phyloP scores from a whole-genome alignment of 768 basidiomycete genomes.

The Boletus rufocinnamomeus region DNA sequence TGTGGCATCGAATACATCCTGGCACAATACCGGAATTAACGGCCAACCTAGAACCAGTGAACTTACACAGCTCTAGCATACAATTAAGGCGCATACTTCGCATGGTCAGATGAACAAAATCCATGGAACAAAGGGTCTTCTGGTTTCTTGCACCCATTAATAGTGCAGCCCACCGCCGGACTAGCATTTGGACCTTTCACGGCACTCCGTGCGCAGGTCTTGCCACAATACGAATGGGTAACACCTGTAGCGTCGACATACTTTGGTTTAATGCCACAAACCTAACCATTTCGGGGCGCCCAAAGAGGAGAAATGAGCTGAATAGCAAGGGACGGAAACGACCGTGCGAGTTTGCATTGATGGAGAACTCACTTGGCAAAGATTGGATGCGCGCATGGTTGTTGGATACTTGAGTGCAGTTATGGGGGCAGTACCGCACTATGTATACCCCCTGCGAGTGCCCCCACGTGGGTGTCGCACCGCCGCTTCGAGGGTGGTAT shows the following conservation, averaged over 20 bases:
- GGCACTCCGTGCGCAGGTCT: slow-evolving; percentile 53
- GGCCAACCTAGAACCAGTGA: slow-evolving; percentile 44
- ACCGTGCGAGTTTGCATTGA: slow-evolving; percentile 11
- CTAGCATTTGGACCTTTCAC: slow-evolving; percentile 36
- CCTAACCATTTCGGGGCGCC: slow-evolving; percentile 36
- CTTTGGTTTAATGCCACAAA: slow-evolving; percentile 61
- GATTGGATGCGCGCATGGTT: slow-evolving; percentile 23
- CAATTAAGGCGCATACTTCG: slow-evolving; percentile 43
- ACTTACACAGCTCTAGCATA: slow-evolving; percentile 7
- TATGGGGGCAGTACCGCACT: slow-evolving; percentile 9
- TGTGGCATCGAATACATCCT: slow-evolving; percentile 51
- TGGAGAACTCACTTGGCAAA: slow-evolving; percentile 30
- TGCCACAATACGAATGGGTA: slow-evolving; percentile 61
- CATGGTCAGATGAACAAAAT: slow-evolving; percentile 63
- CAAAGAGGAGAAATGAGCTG: slow-evolving; percentile 11
- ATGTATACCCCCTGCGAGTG: slow-evolving; percentile 24
- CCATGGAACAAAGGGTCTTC: slow-evolving; percentile 51
- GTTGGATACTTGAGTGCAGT: slow-evolving; percentile 8
- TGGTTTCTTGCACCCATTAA: slow-evolving; percentile 53
- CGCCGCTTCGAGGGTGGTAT: slow-evolving; percentile 13
- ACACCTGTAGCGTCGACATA: slow-evolving; percentile 59
- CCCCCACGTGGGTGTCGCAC: slow-evolving; percentile 30
- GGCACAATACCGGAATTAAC: slow-evolving; percentile 50
- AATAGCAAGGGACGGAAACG: slow-evolving; percentile 9
- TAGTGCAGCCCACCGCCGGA: slow-evolving; percentile 42